Evolutionary conservation across 202 grass and related monocot species (phyloP).

Genomic region (Elaeis oleifera): DNA sequence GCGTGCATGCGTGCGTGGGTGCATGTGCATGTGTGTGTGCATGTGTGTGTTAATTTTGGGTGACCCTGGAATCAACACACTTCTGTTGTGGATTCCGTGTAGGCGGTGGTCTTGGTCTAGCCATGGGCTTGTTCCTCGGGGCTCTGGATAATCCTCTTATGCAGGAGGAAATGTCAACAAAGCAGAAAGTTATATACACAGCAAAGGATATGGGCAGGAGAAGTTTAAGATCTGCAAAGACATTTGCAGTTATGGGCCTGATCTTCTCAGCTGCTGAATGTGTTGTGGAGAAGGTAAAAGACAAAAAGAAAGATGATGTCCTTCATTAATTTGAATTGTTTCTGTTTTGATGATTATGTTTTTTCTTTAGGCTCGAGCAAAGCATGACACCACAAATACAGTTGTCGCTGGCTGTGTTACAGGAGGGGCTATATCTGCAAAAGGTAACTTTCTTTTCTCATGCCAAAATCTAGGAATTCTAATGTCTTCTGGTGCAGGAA

Average conservation of each 20-base stretch:
- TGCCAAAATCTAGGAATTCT: too few relatives aligned
- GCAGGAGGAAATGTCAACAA: constrained; percentile 60
- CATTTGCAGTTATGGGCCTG: constrained; percentile 87
- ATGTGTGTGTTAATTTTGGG: too few relatives aligned
- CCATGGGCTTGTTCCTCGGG: constrained; percentile 86
- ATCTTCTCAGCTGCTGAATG: constrained; percentile 94
- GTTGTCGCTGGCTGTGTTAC: constrained; percentile 87
- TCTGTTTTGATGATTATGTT: constrained; percentile 5
- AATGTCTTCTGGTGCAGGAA: too few relatives aligned
- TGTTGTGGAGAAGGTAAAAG: constrained; percentile 63
- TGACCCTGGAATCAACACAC: neutral
- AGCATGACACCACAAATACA: constrained; percentile 88
- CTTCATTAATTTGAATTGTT: constrained; percentile 17
- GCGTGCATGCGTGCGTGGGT: too few relatives aligned
- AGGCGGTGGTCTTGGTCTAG: constrained; percentile 85
- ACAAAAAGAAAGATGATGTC: constrained; percentile 4
- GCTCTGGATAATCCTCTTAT: constrained; percentile 86
- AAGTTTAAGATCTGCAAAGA: constrained; percentile 77
- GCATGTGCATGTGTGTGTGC: too few relatives aligned
- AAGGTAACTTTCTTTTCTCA: constrained; percentile 32
- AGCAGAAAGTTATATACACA: constrained; percentile 73
- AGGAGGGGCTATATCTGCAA: constrained; percentile 74
- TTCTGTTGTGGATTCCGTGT: constrained; percentile 21
- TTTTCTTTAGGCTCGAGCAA: constrained; percentile 55
- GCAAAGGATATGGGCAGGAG: constrained; percentile 93